phyloP scores from a whole-genome alignment of 108 stramenopile species.

The Asterionellopsis glacialis region DNA sequence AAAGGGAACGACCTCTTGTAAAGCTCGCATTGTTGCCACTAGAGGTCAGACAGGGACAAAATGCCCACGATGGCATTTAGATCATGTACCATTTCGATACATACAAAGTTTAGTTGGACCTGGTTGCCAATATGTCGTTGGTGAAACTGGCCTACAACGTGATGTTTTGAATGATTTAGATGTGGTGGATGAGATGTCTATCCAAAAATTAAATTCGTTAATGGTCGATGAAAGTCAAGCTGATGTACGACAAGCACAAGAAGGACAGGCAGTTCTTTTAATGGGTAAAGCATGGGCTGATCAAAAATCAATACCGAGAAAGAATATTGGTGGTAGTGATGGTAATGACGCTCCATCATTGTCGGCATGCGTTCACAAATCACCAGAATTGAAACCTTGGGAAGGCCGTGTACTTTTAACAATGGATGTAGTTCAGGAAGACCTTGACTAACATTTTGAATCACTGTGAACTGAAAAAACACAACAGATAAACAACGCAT shows the following conservation, averaged over 20 bases:
- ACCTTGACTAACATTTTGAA: too few relatives aligned
- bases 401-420: slow-evolving; percentile 49
- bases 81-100: slow-evolving; percentile 64
- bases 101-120: slow-evolving; percentile 59
- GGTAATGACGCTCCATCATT: too few relatives aligned
- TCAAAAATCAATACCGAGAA: slow-evolving; percentile 19
- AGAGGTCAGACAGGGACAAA: slow-evolving; percentile 44
- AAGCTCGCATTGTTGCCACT: slow-evolving; percentile 53
- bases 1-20: slow-evolving; percentile 6
- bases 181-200: slow-evolving; percentile 26
- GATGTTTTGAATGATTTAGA: slow-evolving; percentile 30
- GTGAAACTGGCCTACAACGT: slow-evolving; percentile 8
- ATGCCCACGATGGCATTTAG: slow-evolving; percentile 68
- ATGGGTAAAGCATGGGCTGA: slow-evolving; percentile 28
- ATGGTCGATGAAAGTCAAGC: slow-evolving; percentile 8
- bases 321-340: background rate
- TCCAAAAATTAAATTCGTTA: slow-evolving; percentile 12
- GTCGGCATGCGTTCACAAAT: slow-evolving; percentile 47
- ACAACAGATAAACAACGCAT: too few relatives aligned
- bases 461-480: too few relatives aligned
- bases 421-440: slow-evolving; percentile 33
- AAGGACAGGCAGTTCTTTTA: slow-evolving; percentile 44
- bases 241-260: slow-evolving; percentile 21
- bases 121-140: slow-evolving; percentile 42
- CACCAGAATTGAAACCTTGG: slow-evolving; percentile 24